Conservation (phyloP, 306 rosid genomes). For the Castanea sativa region DNA sequence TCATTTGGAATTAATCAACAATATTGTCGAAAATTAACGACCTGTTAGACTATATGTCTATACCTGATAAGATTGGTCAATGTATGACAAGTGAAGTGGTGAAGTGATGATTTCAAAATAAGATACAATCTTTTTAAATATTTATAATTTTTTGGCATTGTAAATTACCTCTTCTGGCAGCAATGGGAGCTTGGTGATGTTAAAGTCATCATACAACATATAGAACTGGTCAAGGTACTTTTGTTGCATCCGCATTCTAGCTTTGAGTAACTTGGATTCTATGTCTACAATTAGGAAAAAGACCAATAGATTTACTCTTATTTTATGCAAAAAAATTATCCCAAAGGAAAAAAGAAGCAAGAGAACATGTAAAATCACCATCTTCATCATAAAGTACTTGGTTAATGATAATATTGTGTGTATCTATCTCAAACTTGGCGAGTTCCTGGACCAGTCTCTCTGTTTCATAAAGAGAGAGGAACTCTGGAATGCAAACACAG, state of each 20-base stretch:
- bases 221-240: slow-evolving; percentile 93
- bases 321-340: background rate
- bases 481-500: slow-evolving; percentile 99
- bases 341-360: background rate
- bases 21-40: background rate
- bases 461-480: slow-evolving; percentile 94
- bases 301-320: background rate
- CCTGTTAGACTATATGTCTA: background rate
- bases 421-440: slow-evolving; percentile 91
- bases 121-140: background rate
- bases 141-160: slow-evolving; percentile 5
- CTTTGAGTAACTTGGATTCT: slow-evolving; percentile 85
- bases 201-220: slow-evolving; percentile 92
- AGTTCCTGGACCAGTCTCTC: slow-evolving; percentile 98
- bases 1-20: background rate
- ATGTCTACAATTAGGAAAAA: slow-evolving; percentile 45
- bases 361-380: slow-evolving; percentile 44
- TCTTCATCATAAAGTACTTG: slow-evolving; percentile 88
- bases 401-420: slow-evolving; percentile 94
- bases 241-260: slow-evolving; percentile 98
- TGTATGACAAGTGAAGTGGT: background rate
- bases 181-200: slow-evolving; percentile 90
- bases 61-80: background rate
- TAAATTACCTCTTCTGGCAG: slow-evolving; percentile 86
- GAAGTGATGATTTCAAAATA: background rate